Base-by-base conservation (phyloP, 2,329 filamentous ascomycete species). In the Parastagonospora avenae region DNA sequence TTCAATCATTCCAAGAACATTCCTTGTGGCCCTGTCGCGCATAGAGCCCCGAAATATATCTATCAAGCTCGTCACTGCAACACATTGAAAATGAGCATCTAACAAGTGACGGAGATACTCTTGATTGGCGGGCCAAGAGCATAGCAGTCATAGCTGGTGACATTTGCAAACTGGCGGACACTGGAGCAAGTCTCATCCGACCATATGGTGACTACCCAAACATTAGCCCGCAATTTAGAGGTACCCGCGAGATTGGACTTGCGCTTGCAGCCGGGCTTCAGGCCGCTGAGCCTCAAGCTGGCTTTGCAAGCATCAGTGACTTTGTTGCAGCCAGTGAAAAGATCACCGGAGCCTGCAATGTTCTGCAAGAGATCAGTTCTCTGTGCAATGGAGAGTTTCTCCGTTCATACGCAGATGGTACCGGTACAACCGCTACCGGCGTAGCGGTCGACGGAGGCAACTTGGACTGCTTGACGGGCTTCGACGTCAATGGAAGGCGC, bases 381-480 rank as follows among this genome's bases (percentile, higher is more conserved):
- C 14, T 16, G 14, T 11, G 35, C 1, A 16, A 1, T 15, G 14
- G 14, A 37, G 7, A 8, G 32, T 16, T 16, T 8, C 7, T 16
- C 16, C 15, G 4, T 8, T 30, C 39, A 9, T 42, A 42, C 39
- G 33, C 57, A 60, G 1, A 58, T 42, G 19, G 47, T 58, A 1
- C 50, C 46, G 1, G 45, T 54, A 47, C 57, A 60, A 16, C 39
- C 47, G 28, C 33, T 24, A 29, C 46, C 55, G 10, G 55, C 27
- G 12, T 46, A 54, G n/a, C 57, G 57, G 38, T 60, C 57, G 14
- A 60, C 54, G 2, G 52, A 55, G 16, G 57, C 57, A 14, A 55
- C 48, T 15, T 41, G 4, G 10, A 39, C 35, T 14, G 30, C 33
- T 39, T 58, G 55, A 31, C 54, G 47, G 33, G 36, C n/a, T 9